Percentiles rank a stretch among this genome's conserved stretches.
Conservation (phyloP, 129 eudicot species). For the Cynara cardunculus region DNA sequence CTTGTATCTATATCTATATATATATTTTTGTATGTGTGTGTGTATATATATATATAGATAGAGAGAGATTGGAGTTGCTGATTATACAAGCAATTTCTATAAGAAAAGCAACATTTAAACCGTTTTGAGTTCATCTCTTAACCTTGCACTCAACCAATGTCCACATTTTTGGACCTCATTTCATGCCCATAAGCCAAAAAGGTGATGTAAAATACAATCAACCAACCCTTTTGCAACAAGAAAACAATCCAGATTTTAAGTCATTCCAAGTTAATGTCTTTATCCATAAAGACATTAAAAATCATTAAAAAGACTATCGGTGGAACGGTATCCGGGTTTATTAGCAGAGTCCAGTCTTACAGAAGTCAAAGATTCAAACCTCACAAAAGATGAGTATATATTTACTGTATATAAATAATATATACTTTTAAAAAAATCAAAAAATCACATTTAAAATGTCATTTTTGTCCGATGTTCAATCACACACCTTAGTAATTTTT, state of each 20-base stretch:
- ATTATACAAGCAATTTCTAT: conserved; percentile 40
- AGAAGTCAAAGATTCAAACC: background rate
- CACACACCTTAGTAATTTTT: background rate
- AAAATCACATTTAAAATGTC: background rate
- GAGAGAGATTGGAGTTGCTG: conserved; percentile 22
- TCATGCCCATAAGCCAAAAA: conserved; percentile 24
- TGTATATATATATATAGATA: background rate
- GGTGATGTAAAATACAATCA: conserved; percentile 25
- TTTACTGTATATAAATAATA: too few species aligned
- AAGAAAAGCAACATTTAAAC: conserved; percentile 37
- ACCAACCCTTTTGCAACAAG: conserved; percentile 11
- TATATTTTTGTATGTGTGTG: too few species aligned
- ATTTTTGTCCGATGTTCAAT: background rate
- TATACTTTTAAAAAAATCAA: background rate
- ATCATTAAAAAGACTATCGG: background rate
- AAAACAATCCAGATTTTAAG: conserved; percentile 17
- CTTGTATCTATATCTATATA: too few species aligned
- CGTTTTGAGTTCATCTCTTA: conserved; percentile 31
- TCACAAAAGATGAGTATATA: background rate
- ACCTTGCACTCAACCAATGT: conserved; percentile 30
- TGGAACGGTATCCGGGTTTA: background rate
- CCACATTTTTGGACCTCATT: conserved; percentile 26
- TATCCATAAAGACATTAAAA: background rate
- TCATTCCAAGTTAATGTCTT: background rate
- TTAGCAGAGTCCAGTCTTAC: background rate